These are phyloP conservation scores for Glaciozyma antarctica DNA, from an alignment of 768 basidiomycete genomes.

Conservation along the genomic window DNA sequence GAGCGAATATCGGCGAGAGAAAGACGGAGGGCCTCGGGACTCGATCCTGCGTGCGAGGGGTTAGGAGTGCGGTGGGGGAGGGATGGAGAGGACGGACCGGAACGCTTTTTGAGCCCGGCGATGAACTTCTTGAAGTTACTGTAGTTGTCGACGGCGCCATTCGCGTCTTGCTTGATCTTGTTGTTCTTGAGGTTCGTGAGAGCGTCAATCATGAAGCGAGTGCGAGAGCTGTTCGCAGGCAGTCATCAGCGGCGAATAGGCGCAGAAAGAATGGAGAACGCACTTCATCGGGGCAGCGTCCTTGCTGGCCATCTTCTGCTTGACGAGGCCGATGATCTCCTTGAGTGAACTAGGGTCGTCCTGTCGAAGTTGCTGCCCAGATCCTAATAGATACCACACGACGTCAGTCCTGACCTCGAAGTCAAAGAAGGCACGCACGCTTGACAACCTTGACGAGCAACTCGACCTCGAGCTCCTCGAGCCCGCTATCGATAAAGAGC, in stretches of 20 bases:
- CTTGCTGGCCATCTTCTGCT: conserved; percentile 54
- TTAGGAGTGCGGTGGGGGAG: not conserved
- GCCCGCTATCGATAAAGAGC: conserved; percentile 51
- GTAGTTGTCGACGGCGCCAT: conserved; percentile 64
- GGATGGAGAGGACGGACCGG: not conserved
- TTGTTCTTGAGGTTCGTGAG: conserved; percentile 87
- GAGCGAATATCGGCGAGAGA: conserved; percentile 74
- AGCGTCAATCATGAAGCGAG: conserved; percentile 91
- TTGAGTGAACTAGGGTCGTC: conserved; percentile 89
- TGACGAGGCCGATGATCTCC: conserved; percentile 77
- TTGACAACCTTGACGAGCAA: conserved; percentile 72
- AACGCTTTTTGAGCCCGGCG: conserved; percentile 45
- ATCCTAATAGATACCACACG: conserved; percentile 47
- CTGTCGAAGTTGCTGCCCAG: conserved; percentile 78
- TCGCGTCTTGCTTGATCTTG: conserved; percentile 55
- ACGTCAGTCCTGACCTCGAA: not conserved
- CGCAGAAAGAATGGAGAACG: conserved; percentile 2
- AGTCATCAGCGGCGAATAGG: no score
- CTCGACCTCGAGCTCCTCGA: conserved; percentile 76
- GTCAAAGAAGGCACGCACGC: conserved; percentile 44
- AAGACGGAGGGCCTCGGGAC: conserved; percentile 66
- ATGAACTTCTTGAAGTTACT: conserved; percentile 85
- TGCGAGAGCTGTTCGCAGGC: conserved; percentile 57
- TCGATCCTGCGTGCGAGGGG: conserved; percentile 1
- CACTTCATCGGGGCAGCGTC: conserved; percentile 50